Conservation (phyloP, 2,329 filamentous ascomycete genomes). For the Exophiala dermatitidis region DNA sequence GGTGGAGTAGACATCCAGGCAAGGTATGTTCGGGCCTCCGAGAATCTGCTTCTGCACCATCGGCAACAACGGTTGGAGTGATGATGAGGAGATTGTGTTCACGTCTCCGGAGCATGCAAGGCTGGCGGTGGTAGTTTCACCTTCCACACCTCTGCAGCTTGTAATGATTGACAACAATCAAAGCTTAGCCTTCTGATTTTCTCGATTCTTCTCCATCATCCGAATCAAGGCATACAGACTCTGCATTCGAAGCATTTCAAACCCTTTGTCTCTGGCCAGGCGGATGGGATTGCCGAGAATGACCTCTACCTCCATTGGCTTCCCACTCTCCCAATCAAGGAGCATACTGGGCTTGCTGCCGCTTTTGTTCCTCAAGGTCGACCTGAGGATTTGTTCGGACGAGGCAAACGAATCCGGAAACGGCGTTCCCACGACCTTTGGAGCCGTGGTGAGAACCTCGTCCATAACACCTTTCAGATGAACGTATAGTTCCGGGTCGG, state of each 20-base stretch:
- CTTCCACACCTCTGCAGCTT: too few relatives aligned
- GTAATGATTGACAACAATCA: too few relatives aligned
- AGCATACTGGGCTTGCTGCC: slow-evolving; percentile 53
- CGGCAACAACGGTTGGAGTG: too few relatives aligned
- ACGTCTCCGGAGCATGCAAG: too few relatives aligned
- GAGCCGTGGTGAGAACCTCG: slow-evolving; percentile 60
- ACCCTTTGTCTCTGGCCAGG: slow-evolving; percentile 55
- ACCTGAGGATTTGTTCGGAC: slow-evolving; percentile 56
- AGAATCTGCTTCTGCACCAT: too few relatives aligned
- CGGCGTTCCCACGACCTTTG: slow-evolving; percentile 54
- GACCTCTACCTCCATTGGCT: slow-evolving; percentile 63
- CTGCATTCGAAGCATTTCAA: slow-evolving; percentile 60
- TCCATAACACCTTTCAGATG: slow-evolving; percentile 62
- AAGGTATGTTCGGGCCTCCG: too few relatives aligned
- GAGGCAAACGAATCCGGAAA: slow-evolving; percentile 55
- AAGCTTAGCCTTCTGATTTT: slow-evolving; percentile 25
- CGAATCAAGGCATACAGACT: slow-evolving; percentile 59
- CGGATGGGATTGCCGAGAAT: slow-evolving; percentile 64
- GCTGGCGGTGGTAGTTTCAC: too few relatives aligned
- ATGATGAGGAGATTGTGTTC: too few relatives aligned
- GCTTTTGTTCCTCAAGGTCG: slow-evolving; percentile 53
- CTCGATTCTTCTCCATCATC: slow-evolving; percentile 53
- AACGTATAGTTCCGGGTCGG: slow-evolving; percentile 54
- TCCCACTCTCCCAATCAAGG: slow-evolving; percentile 60
- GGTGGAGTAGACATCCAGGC: too few relatives aligned